Evolutionary conservation across 2,329 filamentous ascomycete species (phyloP).

Genomic region (Ilyonectria mors-panacis): DNA sequence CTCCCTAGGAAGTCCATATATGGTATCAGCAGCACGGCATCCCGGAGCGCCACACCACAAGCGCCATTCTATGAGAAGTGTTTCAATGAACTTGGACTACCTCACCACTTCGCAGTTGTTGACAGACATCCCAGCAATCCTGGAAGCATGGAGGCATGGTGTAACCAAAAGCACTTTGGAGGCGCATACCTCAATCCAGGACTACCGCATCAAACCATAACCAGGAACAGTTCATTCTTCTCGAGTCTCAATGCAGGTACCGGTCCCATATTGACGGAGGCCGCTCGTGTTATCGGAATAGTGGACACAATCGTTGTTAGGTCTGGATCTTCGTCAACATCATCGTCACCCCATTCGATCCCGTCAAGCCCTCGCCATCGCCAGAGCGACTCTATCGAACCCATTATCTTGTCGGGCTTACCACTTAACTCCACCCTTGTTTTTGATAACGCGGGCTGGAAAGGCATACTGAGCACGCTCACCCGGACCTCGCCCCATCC

Average conservation of each 20-base stretch:
- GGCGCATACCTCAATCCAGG: conserved; percentile 87
- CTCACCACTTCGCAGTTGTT: conserved; percentile 83
- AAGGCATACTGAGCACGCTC: conserved; percentile 85
- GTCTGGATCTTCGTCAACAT: conserved; percentile 57
- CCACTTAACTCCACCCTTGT: conserved; percentile 71
- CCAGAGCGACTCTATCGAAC: conserved; percentile 44
- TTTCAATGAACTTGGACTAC: conserved; percentile 87
- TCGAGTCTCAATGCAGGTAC: conserved; percentile 64
- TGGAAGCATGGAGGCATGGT: conserved; percentile 78
- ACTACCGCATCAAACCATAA: conserved; percentile 72
- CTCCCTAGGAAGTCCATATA: conserved; percentile 86
- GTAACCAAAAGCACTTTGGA: conserved; percentile 82
- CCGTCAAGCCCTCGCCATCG: conserved; percentile 64
- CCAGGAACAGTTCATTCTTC: conserved; percentile 69
- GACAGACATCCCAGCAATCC: conserved; percentile 78
- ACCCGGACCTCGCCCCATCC: conserved; percentile 87
- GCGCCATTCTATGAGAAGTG: conserved; percentile 90
- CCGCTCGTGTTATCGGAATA: conserved; percentile 83
- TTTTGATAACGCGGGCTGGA: conserved; percentile 89
- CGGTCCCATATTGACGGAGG: conserved; percentile 77
- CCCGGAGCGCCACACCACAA: conserved; percentile 75
- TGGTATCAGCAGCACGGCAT: conserved; percentile 80
- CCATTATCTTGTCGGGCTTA: conserved; percentile 53
- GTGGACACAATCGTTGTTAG: conserved; percentile 85
- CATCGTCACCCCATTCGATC: conserved; percentile 63